Base-by-base conservation (phyloP, 148 eudicot genomes). In the Vaccinium macrocarpon region DNA sequence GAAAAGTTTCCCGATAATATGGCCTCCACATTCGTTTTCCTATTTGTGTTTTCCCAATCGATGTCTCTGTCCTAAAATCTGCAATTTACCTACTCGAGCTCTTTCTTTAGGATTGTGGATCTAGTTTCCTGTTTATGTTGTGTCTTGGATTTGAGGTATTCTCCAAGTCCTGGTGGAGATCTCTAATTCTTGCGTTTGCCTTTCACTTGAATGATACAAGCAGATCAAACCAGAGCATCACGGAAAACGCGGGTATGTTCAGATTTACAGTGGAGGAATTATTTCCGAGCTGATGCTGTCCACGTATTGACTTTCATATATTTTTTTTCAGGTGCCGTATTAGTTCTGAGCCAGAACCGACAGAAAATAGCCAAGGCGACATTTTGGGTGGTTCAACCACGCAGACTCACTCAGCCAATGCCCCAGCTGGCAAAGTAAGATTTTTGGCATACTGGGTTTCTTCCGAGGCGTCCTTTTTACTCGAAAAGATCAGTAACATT, bases 361-460 rank as follows among this genome's bases (percentile, higher is more conserved):
- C 13, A 35, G 76, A 35, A 72, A 38, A 5, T 21, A 49, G 76
- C n/a, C 38, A 0, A 38, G 73, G 73, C 42, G 29, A 7, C 73
- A 13, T 1, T 13, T 27, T 0, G 29, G 38, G 7, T 27, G 73
- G 73, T 68, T 68, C 73, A 68, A 29, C 42, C 42, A 5, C 0
- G 8, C 16, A 29, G 18, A 68, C 38, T 68, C 73, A 29, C 73
- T 27, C 42, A 5, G 46, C 46, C 46, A 5, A 42, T 42, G 46
- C 46, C 4, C 46, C 46, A 42, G 46, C 42, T 46, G 52, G 55
- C 15, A 2, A 75, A 75, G 29, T 52, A 0, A n/a, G 8, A 29
- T 78, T 78, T 78, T 78, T 78, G 46, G 16, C n/a, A 16, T 78
- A 52, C n/a, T 19, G 42, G 81, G 81, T 78, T 78, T 78, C 81